phyloP scores from a whole-genome alignment of 345 rosid species.

The Eucalyptus polybractea region DNA sequence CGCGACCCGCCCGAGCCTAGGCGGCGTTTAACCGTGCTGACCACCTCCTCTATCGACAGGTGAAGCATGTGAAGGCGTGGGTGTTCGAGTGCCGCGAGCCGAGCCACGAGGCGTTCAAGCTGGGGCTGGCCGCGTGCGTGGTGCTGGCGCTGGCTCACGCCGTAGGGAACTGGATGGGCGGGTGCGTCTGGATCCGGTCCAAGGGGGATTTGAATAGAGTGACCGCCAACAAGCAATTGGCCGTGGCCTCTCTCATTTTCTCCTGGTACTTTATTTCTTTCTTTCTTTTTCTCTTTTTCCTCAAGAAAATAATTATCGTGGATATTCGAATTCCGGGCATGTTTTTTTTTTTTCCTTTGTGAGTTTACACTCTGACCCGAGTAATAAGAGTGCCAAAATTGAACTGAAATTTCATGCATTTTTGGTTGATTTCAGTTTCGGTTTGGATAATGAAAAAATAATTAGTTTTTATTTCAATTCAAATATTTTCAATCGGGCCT shows the following conservation, averaged over 20 bases:
- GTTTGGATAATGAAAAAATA: no score
- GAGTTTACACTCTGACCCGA: background rate
- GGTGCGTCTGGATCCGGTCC: slow-evolving; percentile 60
- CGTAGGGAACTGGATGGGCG: slow-evolving; percentile 50
- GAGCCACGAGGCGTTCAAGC: slow-evolving; percentile 57
- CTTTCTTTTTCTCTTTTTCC: no score
- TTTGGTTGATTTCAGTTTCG: rapidly evolving
- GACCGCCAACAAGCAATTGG: slow-evolving; percentile 63
- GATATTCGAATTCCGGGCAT: background rate
- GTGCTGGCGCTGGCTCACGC: slow-evolving; percentile 53
- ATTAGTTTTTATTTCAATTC: rapidly evolving
- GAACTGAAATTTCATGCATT: no score
- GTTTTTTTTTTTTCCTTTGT: background rate
- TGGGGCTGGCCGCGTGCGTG: slow-evolving; percentile 61
- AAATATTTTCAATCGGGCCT: rapidly evolving
- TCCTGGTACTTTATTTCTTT: slow-evolving; percentile 36
- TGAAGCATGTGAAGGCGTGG: slow-evolving; percentile 57
- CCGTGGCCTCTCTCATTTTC: slow-evolving; percentile 67
- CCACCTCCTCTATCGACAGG: slow-evolving; percentile 16
- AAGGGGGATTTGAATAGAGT: slow-evolving; percentile 27
- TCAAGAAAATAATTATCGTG: background rate
- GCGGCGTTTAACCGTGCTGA: background rate
- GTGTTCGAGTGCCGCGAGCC: slow-evolving; percentile 79
- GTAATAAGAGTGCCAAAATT: background rate
- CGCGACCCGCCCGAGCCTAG: background rate